A percentile compares a stretch with the other conserved stretches of the same genome.
Conservation (phyloP, 225 moss, liverwort and hornwort species). For the Pseudisothecium myosuroides region DNA sequence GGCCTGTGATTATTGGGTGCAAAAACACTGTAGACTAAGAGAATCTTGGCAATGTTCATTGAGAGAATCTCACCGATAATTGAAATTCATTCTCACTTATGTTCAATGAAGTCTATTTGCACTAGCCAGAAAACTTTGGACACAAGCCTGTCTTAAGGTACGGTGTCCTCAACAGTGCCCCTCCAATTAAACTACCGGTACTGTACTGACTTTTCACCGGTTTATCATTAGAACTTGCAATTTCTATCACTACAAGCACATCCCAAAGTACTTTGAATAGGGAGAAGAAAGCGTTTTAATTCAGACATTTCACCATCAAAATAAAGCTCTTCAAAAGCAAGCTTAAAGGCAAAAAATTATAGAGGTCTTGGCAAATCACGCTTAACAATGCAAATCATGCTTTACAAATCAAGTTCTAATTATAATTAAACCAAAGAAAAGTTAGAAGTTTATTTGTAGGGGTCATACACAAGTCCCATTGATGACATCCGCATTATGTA, state of each 20-base stretch:
- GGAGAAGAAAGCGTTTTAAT: too few relatives aligned
- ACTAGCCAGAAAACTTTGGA: not conserved
- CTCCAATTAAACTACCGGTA: too few relatives aligned
- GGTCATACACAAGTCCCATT: too few relatives aligned
- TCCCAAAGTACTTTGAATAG: not conserved
- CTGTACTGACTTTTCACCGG: not conserved
- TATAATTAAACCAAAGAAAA: not conserved
- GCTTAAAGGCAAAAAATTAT: not conserved
- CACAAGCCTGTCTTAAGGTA: not conserved
- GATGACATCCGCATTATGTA: too few relatives aligned
- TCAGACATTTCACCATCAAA: not conserved
- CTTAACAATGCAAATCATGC: too few relatives aligned
- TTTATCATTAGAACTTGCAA: not conserved
- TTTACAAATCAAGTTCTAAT: too few relatives aligned
- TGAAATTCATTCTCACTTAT: not conserved
- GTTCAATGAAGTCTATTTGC: not conserved
- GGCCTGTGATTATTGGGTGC: not conserved
- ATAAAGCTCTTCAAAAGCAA: not conserved
- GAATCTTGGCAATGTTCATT: too few relatives aligned
- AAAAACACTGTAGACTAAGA: not conserved
- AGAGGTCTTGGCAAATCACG: not conserved
- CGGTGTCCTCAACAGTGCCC: too few relatives aligned
- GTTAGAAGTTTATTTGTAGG: not conserved
- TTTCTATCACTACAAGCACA: not conserved
- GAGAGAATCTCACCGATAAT: not conserved